These are phyloP conservation scores for Coniferiporia weirii DNA, from an alignment of 1,284 basidiomycete genomes.

Conservation along the genomic window DNA sequence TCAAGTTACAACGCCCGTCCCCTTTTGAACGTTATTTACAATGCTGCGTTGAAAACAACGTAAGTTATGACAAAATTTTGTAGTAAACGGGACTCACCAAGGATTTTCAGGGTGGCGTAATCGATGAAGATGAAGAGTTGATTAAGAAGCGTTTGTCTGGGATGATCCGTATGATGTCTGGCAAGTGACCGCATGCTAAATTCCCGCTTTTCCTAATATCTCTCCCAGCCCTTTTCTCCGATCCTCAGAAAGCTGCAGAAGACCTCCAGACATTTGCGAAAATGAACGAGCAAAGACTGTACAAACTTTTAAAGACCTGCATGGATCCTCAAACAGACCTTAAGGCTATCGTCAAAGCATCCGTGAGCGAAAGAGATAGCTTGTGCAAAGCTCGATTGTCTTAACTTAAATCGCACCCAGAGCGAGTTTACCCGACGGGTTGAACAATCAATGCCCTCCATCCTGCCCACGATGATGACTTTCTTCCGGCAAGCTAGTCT, in stretches of 20 bases:
- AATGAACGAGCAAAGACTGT: constrained; percentile 80
- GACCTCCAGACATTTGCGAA: constrained; percentile 85
- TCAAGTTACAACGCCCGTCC: constrained; percentile 59
- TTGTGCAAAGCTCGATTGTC: background rate
- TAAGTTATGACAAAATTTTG: constrained; percentile 29
- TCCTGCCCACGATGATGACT: constrained; percentile 66
- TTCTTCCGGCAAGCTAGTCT: constrained; percentile 71
- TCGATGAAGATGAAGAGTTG: constrained; percentile 70
- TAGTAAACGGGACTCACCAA: constrained; percentile 3
- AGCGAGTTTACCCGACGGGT: constrained; percentile 74
- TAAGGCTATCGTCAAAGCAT: constrained; percentile 74
- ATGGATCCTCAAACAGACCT: constrained; percentile 83
- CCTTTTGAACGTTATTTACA: constrained; percentile 62
- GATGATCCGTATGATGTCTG: constrained; percentile 54
- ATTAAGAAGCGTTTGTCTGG: constrained; percentile 52
- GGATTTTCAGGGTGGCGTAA: constrained; percentile 69
- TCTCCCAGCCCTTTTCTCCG: constrained; percentile 51
- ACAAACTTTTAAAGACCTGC: constrained; percentile 77
- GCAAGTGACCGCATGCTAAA: constrained; percentile 33
- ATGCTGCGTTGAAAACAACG: constrained; percentile 75
- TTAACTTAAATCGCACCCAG: constrained; percentile 30
- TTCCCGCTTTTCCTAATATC: constrained; percentile 6
- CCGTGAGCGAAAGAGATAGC: constrained; percentile 40
- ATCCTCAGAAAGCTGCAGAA: constrained; percentile 68
- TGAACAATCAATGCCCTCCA: constrained; percentile 60